Evolutionary conservation across 495 filamentous ascomycete genomes (phyloP).

Genomic region (Cladorrhinum samala): DNA sequence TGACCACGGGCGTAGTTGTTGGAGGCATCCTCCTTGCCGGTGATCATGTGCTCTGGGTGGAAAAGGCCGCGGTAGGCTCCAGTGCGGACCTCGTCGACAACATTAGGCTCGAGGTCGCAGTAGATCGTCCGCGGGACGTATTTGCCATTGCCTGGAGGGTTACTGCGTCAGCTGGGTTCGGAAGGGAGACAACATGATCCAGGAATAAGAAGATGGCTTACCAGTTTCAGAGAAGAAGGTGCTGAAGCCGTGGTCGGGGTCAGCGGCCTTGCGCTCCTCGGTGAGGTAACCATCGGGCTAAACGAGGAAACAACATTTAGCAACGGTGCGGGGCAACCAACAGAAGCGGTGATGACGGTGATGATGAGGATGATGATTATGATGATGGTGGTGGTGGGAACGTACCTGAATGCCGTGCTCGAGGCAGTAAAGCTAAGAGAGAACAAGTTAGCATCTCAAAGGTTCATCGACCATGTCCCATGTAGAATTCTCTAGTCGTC

Average conservation of each 20-base stretch:
- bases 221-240: conserved; percentile 99
- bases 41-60: conserved; percentile 99
- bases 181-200: neutral
- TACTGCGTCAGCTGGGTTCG: conserved; percentile 2
- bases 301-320: conserved; percentile 36
- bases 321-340: neutral
- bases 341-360: neutral
- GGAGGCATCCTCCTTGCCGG: conserved; percentile 97
- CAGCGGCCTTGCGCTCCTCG: conserved; percentile 88
- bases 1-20: conserved; percentile 99
- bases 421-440: conserved; percentile 88
- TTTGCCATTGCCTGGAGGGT: conserved; percentile 78
- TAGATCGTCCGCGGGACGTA: conserved; percentile 99
- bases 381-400: conserved; percentile 7
- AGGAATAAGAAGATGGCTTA: conserved; percentile 47
- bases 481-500: too few species aligned
- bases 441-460: conserved; percentile 15
- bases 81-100: conserved; percentile 98
- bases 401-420: conserved; percentile 98
- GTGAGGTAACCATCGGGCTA: conserved; percentile 95
- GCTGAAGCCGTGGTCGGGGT: conserved; percentile 96
- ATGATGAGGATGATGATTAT: conserved; percentile 22
- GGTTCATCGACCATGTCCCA: neutral
- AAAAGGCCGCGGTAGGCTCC: conserved; percentile 93
- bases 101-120: conserved; percentile 98